phyloP scores from a whole-genome alignment of 2,329 filamentous ascomycete species.

The Emmonsia crescens region DNA sequence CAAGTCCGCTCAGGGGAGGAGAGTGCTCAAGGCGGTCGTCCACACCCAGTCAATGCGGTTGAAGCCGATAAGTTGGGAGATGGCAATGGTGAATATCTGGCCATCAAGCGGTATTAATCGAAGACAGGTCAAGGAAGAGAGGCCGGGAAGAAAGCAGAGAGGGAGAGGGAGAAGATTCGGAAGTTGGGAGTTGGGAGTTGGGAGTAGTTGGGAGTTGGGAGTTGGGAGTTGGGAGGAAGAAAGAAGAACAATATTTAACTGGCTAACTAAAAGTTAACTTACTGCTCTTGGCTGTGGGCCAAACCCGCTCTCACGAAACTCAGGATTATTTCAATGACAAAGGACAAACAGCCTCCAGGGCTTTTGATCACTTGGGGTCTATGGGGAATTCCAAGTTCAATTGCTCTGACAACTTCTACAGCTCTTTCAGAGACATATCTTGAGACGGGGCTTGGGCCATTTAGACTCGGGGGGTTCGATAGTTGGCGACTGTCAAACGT shows the following conservation, averaged over 20 bases:
- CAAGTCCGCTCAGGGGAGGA: neutral
- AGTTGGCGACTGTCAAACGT: neutral
- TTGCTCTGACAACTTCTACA: neutral
- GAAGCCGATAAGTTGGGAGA: conserved; percentile 2
- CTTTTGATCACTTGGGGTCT: neutral
- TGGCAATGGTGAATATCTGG: neutral
- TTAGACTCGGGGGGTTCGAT: neutral
- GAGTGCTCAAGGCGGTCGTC: neutral
- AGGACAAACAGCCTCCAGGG: neutral
- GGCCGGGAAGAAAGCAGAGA: neutral
- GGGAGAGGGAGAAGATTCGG: neutral
- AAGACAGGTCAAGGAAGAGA: neutral
- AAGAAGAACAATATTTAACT: neutral
- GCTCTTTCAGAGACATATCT: neutral
- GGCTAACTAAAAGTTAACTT: neutral
- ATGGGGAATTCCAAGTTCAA: neutral
- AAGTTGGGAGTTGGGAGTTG: neutral
- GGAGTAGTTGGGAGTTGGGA: neutral
- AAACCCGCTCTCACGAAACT: neutral
- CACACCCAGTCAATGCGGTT: neutral
- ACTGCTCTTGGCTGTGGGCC: neutral
- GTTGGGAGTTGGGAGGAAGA: neutral
- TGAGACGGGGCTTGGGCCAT: neutral
- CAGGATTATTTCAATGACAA: neutral
- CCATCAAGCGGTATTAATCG: conserved; percentile 2